These are phyloP conservation scores for Physaria fendleri DNA, from an alignment of 345 rosid genomes.

Conservation along the genomic window DNA sequence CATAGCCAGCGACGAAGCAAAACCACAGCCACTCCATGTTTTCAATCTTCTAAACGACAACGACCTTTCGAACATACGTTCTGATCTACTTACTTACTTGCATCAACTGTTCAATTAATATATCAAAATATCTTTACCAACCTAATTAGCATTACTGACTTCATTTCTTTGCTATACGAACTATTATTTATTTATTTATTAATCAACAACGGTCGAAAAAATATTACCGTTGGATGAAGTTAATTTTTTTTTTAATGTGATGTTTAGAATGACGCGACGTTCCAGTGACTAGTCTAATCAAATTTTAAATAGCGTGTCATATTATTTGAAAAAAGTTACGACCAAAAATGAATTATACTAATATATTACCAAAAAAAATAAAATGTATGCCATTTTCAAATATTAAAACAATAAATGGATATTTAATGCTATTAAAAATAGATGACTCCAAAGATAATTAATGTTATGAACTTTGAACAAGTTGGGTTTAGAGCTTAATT, in stretches of 20 bases:
- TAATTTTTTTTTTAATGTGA: too few species aligned
- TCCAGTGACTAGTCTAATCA: too few species aligned
- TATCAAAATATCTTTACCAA: background rate
- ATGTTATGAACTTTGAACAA: background rate
- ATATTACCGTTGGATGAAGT: too few species aligned
- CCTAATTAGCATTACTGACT: background rate
- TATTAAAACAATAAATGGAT: background rate
- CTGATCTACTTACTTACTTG: slow-evolving; percentile 1
- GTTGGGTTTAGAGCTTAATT: background rate
- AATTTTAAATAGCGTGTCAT: too few species aligned
- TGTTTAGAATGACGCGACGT: too few species aligned
- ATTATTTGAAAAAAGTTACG: too few species aligned
- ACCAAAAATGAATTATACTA: background rate
- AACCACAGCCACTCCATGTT: slow-evolving; percentile 33
- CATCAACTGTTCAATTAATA: slow-evolving; percentile 1
- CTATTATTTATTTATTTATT: too few species aligned
- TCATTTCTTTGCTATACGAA: background rate
- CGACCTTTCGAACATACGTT: slow-evolving; percentile 19
- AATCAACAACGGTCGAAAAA: too few species aligned
- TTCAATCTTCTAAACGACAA: slow-evolving; percentile 24
- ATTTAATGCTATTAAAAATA: background rate
- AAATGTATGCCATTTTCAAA: background rate
- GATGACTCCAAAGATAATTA: background rate
- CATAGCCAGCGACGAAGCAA: slow-evolving; percentile 28
- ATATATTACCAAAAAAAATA: background rate